phyloP scores from a whole-genome alignment of 345 rosid genomes.

The Rhizophora mangle region DNA sequence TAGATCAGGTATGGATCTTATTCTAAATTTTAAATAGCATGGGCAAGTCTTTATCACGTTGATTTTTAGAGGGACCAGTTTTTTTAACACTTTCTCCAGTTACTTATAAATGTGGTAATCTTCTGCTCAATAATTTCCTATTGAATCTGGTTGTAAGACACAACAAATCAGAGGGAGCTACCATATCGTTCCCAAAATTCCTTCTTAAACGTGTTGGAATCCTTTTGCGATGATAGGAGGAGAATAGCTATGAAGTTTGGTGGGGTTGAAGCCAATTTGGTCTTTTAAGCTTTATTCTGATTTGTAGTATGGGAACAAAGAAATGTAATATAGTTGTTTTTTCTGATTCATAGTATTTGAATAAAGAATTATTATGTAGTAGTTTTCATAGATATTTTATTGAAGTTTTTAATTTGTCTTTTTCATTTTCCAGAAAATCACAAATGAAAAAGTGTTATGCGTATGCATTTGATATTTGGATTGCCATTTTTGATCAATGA shows the following conservation, averaged over 20 bases:
- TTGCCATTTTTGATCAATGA: no score
- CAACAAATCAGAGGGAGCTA: not conserved
- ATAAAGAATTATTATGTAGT: no score
- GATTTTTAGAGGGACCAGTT: not conserved
- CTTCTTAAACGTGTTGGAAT: not conserved
- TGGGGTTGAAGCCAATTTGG: conserved; percentile 6
- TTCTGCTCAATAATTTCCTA: not conserved
- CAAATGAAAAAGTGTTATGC: no score
- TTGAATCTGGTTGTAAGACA: not conserved
- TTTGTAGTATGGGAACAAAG: no score
- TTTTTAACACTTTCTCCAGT: not conserved
- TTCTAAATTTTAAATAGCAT: not conserved
- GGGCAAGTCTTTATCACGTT: not conserved
- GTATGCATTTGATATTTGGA: no score
- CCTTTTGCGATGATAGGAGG: not conserved
- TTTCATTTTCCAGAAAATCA: no score
- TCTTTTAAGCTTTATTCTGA: not conserved
- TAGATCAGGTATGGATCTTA: conserved; percentile 71
- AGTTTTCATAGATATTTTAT: no score
- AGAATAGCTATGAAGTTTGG: not conserved
- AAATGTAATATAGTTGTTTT: no score
- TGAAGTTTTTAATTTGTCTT: no score
- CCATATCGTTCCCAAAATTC: not conserved
- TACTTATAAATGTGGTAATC: no score
- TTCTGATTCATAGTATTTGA: no score